Evolutionary conservation across 2,329 filamentous ascomycete genomes (phyloP).

Genomic region (Diaporthe sp.): DNA sequence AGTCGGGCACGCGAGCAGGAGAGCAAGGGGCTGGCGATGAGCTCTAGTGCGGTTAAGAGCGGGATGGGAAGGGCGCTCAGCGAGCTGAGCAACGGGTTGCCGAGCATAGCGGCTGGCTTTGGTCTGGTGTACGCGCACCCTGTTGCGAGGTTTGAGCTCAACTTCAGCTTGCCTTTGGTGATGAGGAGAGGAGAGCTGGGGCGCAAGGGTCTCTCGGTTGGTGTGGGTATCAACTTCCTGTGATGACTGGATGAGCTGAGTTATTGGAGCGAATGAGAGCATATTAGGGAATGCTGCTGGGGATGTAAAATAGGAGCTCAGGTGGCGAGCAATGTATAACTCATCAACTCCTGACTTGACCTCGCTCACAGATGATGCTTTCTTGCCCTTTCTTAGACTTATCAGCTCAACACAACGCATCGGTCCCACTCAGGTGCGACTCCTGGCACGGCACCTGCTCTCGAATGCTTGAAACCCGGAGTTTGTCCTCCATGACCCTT

Average conservation of each 20-base stretch:
- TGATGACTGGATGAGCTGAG: constrained; percentile 54
- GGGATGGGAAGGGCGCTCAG: constrained; percentile 71
- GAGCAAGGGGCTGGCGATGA: constrained; percentile 56
- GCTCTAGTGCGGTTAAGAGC: constrained; percentile 58
- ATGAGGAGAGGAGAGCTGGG: constrained; percentile 85
- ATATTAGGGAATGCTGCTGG: background rate
- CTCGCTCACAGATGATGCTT: too few relatives aligned
- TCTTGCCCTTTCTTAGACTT: too few relatives aligned
- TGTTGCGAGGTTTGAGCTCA: constrained; percentile 92
- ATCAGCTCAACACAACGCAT: too few relatives aligned
- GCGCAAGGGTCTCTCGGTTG: constrained; percentile 91
- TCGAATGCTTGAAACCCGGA: too few relatives aligned
- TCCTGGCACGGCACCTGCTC: too few relatives aligned
- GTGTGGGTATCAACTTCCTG: constrained; percentile 96
- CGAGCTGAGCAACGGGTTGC: constrained; percentile 79
- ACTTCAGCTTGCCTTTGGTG: constrained; percentile 90
- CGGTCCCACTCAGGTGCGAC: too few relatives aligned
- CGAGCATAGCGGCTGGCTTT: constrained; percentile 86
- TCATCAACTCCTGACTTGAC: background rate
- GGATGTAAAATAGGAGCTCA: constrained; percentile 19
- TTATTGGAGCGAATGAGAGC: background rate
- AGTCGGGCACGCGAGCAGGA: constrained; percentile 41
- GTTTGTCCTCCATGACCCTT: too few relatives aligned
- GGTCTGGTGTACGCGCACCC: constrained; percentile 96
- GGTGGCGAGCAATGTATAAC: background rate